phyloP scores from a whole-genome alignment of 2,329 filamentous ascomycete species.

The Elsinoe batatas region DNA sequence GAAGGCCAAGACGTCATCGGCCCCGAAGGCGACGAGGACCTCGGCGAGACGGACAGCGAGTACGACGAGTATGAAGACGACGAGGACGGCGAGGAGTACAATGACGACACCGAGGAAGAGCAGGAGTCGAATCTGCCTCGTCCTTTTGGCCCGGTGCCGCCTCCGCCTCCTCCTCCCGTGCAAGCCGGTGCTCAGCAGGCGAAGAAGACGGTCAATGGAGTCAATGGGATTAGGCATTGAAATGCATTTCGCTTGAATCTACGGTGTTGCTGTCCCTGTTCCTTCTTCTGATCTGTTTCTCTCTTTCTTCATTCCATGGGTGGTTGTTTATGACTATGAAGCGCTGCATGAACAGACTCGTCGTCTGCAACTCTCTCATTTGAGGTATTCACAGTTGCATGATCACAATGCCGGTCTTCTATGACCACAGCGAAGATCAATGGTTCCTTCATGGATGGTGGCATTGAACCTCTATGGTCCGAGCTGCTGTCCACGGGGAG shows the following conservation, averaged over 20 bases:
- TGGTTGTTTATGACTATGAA: neutral
- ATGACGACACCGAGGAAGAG: slow-evolving; percentile 52
- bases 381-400: slow-evolving; percentile 7
- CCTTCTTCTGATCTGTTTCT: neutral
- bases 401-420: neutral
- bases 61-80: slow-evolving; percentile 49
- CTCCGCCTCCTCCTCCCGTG: slow-evolving; percentile 37
- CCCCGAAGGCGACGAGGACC: slow-evolving; percentile 30
- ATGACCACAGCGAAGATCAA: slow-evolving; percentile 12
- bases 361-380: slow-evolving; percentile 14
- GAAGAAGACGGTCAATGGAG: slow-evolving; percentile 21
- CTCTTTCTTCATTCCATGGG: neutral
- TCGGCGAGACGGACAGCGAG: slow-evolving; percentile 51
- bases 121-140: slow-evolving; percentile 22
- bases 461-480: slow-evolving; percentile 6
- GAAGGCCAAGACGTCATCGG: slow-evolving; percentile 22
- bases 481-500: neutral
- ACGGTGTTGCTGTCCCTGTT: neutral
- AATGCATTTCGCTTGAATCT: slow-evolving; percentile 6
- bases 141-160: slow-evolving; percentile 38
- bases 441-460: neutral
- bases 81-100: slow-evolving; percentile 54
- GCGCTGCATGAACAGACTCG: slow-evolving; percentile 15
- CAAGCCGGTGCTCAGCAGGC: slow-evolving; percentile 14
- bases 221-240: slow-evolving; percentile 24